These are phyloP conservation scores for Ceratobasidium theobromae DNA, from an alignment of 1,284 basidiomycete species.

Conservation along the genomic window DNA sequence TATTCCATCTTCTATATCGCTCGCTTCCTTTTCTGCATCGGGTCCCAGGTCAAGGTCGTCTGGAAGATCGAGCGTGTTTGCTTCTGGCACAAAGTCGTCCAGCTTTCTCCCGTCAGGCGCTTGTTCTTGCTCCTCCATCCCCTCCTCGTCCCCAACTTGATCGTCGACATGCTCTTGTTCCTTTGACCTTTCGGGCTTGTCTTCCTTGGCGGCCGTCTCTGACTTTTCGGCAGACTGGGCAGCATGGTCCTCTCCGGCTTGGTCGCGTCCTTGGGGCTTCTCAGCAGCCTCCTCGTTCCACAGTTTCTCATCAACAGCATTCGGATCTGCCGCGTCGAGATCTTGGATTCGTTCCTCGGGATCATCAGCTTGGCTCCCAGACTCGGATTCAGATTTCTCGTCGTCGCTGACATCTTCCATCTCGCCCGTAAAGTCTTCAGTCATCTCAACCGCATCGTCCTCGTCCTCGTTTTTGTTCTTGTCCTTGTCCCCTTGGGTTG, in stretches of 20 bases:
- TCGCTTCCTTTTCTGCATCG: slow-evolving; percentile 47
- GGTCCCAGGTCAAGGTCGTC: slow-evolving; percentile 75
- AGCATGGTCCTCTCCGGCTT: slow-evolving; percentile 43
- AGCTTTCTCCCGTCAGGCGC: slow-evolving; percentile 62
- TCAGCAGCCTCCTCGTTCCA: slow-evolving; percentile 82
- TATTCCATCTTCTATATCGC: slow-evolving; percentile 47
- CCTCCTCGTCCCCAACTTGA: slow-evolving; percentile 45
- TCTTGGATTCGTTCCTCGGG: slow-evolving; percentile 85
- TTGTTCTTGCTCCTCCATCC: slow-evolving; percentile 47
- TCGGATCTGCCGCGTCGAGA: slow-evolving; percentile 83
- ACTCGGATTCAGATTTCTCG: slow-evolving; percentile 56
- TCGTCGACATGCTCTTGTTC: slow-evolving; percentile 44
- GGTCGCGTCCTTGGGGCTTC: slow-evolving; percentile 42
- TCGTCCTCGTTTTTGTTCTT: slow-evolving; percentile 61
- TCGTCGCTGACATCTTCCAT: slow-evolving; percentile 74
- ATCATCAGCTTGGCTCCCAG: slow-evolving; percentile 57
- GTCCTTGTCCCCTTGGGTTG: slow-evolving; percentile 53
- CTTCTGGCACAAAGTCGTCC: slow-evolving; percentile 72
- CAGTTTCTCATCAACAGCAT: slow-evolving; percentile 92
- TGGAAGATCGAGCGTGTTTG: slow-evolving; percentile 78
- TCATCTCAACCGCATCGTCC: slow-evolving; percentile 57
- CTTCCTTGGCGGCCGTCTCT: slow-evolving; percentile 77
- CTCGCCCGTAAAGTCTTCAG: slow-evolving; percentile 69
- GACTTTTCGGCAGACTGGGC: slow-evolving; percentile 50
- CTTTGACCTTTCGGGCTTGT: slow-evolving; percentile 45